Base-by-base conservation (phyloP, 176 grass and related monocot species). In the Melocanna baccifera region DNA sequence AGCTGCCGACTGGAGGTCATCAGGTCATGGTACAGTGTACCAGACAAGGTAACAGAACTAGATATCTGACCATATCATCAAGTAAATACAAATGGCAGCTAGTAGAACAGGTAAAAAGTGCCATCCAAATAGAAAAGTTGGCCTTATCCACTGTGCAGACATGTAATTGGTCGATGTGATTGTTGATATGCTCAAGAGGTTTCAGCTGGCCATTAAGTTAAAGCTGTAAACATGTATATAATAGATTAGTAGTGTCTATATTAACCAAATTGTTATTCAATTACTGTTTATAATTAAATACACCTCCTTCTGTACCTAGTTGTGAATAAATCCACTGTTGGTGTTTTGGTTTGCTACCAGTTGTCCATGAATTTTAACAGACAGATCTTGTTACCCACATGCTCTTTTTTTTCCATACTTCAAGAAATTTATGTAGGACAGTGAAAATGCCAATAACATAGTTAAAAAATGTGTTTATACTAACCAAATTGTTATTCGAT, bases 141-240 rank as follows among this genome's bases (percentile, higher is more conserved):
- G 48, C 51, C 59, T 77, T 81, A 29, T 46, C 8, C 39, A 64
- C n/a, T n/a, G 1, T 72, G 83, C 73, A 80, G 80, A 37, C 40
- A 72, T 77, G 22, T 42, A 47, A 55, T 76, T 75, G 53, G 48
- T 82, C 45, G 47, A 76, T 81, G 72, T 84, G 51, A 83, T 95
- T 85, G 77, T 98, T 80, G 87, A 87, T 76, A 89, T 63, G 14
- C 76, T 98, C 64, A 76, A 90, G 77, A 80, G 36, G 75, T 98
- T 94, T 83, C 81, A 90, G 64, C 65, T 95, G 59, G 80, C 74
- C 63, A 88, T 95, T 58, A 90, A 93, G 96, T 91, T 98, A 91
- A 85, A 79, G 1, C 48, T 80, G 12, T 81, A 61, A 81, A 45
- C 15, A 72, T 58, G n/a, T 42, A 63, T 75, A 52, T 19, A 45